Conservation (phyloP, 2,329 filamentous ascomycete genomes). For the Fusarium multiceps region DNA sequence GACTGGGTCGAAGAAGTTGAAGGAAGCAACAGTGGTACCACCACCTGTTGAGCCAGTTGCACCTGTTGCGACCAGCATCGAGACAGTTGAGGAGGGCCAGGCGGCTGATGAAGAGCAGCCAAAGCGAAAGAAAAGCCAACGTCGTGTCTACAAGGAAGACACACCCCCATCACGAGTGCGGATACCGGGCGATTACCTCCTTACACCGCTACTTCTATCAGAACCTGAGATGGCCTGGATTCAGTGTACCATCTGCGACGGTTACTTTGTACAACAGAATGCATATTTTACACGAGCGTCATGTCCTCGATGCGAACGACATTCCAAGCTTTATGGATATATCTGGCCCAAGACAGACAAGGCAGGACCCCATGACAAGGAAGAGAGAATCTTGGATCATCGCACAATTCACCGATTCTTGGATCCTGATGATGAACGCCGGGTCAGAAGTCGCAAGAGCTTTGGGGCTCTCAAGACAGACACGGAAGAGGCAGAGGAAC, state of each 20-base stretch:
- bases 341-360: conserved; percentile 95
- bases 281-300: conserved; percentile 87
- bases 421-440: conserved; percentile 73
- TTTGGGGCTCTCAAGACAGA: conserved; percentile 45
- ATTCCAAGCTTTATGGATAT: conserved; percentile 95
- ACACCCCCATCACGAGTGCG: conserved; percentile 57
- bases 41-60: conserved; percentile 31
- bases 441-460: conserved; percentile 58
- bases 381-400: conserved; percentile 82
- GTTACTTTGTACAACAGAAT: conserved; percentile 87
- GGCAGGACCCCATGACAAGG: conserved; percentile 77
- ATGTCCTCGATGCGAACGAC: conserved; percentile 92
- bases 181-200: conserved; percentile 81
- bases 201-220: conserved; percentile 79
- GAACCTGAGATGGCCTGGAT: conserved; percentile 86
- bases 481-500: conserved; percentile 43
- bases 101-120: conserved; percentile 32
- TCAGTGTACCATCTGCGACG: conserved; percentile 84
- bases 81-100: conserved; percentile 36
- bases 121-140: conserved; percentile 52
- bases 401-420: conserved; percentile 89
- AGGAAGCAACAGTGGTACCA: conserved; percentile 15
- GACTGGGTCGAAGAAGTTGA: conserved; percentile 24
- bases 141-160: conserved; percentile 50
- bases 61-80: conserved; percentile 42